A percentile compares a stretch with the other conserved stretches of the same genome.
Conservation (phyloP, 768 basidiomycete genomes). For the Favolaschia claudopus region DNA sequence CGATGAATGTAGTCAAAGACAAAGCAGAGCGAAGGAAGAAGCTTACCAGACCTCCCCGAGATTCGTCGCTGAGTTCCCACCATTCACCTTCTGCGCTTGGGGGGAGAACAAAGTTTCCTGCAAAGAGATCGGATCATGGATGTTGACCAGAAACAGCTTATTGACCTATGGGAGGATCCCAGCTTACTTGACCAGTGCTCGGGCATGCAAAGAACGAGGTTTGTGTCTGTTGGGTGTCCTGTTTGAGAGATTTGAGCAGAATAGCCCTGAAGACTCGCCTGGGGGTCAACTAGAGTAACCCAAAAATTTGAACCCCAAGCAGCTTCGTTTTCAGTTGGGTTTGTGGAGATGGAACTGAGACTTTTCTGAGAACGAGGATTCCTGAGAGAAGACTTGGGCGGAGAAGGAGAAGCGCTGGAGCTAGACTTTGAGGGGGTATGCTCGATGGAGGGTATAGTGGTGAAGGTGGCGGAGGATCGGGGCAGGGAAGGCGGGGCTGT, state of each 20-base stretch:
- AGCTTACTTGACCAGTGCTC: slow-evolving; percentile 89
- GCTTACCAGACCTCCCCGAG: slow-evolving; percentile 56
- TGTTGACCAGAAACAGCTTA: slow-evolving; percentile 93
- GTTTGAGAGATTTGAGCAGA: slow-evolving; percentile 18
- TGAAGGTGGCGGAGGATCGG: slow-evolving; percentile 24
- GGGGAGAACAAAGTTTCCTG: slow-evolving; percentile 90
- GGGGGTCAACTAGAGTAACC: slow-evolving; percentile 92
- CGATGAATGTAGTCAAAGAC: no score
- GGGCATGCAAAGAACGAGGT: slow-evolving; percentile 92
- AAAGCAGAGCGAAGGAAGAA: background rate
- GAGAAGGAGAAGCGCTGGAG: slow-evolving; percentile 19
- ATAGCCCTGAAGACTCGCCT: slow-evolving; percentile 58
- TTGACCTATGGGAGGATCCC: slow-evolving; percentile 90
- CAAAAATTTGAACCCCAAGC: slow-evolving; percentile 93
- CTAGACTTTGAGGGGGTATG: slow-evolving; percentile 9
- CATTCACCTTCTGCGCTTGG: slow-evolving; percentile 88
- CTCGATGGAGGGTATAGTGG: slow-evolving; percentile 11
- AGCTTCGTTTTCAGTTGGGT: slow-evolving; percentile 52
- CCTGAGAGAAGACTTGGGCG: slow-evolving; percentile 36
- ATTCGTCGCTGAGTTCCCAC: slow-evolving; percentile 94
- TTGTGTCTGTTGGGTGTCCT: slow-evolving; percentile 49
- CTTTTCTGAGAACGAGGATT: slow-evolving; percentile 33
- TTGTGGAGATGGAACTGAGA: slow-evolving; percentile 26
- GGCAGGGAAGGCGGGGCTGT: slow-evolving; percentile 22
- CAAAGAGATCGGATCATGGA: slow-evolving; percentile 67